These are phyloP conservation scores for Apiospora koreana DNA, from an alignment of 2,329 filamentous ascomycete genomes.

Conservation along the genomic window DNA sequence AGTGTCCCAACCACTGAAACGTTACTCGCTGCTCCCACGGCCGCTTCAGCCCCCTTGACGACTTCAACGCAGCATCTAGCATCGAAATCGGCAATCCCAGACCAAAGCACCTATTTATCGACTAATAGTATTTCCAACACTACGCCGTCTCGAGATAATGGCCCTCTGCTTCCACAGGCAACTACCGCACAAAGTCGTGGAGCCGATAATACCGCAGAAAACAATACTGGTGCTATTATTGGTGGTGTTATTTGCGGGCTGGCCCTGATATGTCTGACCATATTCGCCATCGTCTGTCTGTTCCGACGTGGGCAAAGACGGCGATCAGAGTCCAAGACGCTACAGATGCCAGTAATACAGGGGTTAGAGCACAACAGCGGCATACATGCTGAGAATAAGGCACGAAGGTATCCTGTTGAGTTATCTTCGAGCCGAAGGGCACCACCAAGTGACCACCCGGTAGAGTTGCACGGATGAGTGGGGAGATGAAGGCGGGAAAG, in stretches of 20 bases:
- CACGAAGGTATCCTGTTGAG: not conserved
- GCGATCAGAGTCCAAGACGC: not conserved
- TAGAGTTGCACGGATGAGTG: not conserved
- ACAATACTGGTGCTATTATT: constrained; percentile 10
- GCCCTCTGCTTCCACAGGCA: not conserved
- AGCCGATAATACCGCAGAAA: not conserved
- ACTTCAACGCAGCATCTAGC: not conserved
- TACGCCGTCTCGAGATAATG: too few relatives aligned
- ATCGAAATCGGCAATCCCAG: too few relatives aligned
- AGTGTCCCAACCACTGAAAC: not conserved
- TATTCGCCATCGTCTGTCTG: not conserved
- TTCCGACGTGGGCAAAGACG: not conserved
- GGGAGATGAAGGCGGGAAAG: too few relatives aligned
- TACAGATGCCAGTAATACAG: not conserved
- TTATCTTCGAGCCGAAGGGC: not conserved
- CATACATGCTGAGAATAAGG: not conserved
- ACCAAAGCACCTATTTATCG: too few relatives aligned
- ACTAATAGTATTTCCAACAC: too few relatives aligned
- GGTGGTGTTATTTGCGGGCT: constrained; percentile 9
- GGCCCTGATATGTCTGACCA: constrained; percentile 3
- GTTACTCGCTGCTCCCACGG: not conserved
- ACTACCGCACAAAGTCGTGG: not conserved
- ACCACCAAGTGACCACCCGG: not conserved
- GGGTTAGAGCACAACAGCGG: not conserved
- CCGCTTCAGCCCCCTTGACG: not conserved